Percentiles rank a stretch among this genome's conserved stretches.
phyloP scores from a whole-genome alignment of 768 basidiomycete species.

The Pleurotus sapidus region DNA sequence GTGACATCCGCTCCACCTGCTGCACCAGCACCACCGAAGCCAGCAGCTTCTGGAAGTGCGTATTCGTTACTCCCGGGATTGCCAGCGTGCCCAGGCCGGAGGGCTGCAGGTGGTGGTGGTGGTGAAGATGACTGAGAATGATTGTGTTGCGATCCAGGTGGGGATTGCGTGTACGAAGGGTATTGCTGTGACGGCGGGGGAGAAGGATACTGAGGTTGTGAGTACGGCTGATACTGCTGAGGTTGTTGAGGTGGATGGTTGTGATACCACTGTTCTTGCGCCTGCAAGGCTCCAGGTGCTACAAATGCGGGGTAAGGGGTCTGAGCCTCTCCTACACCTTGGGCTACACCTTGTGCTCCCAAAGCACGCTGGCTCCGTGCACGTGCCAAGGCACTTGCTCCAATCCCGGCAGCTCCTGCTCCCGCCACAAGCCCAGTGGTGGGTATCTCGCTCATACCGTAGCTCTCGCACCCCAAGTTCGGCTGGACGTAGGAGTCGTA shows the following conservation, averaged over 20 bases:
- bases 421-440: slow-evolving; percentile 14
- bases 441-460: slow-evolving; percentile 47
- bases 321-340: slow-evolving; percentile 10
- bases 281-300: not conserved
- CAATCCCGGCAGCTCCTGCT: slow-evolving; percentile 38
- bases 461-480: slow-evolving; percentile 29
- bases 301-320: slow-evolving; percentile 13
- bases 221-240: not conserved
- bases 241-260: not conserved
- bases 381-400: slow-evolving; percentile 28
- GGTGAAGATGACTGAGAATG: slow-evolving; percentile 11
- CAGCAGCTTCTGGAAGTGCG: slow-evolving; percentile 22
- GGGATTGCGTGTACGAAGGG: too few relatives aligned
- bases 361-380: slow-evolving; percentile 32
- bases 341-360: slow-evolving; percentile 12
- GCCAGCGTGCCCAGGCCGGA: not conserved
- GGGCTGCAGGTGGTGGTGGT: not conserved
- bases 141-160: not conserved
- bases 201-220: too few relatives aligned
- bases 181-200: too few relatives aligned
- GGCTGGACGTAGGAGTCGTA: slow-evolving; percentile 40
- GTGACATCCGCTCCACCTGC: slow-evolving; percentile 9
- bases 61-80: slow-evolving; percentile 11
- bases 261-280: not conserved
- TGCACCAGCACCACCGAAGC: slow-evolving; percentile 9